These are phyloP conservation scores for Solanum okadae DNA, from an alignment of 257 asterid species.

Conservation along the genomic window DNA sequence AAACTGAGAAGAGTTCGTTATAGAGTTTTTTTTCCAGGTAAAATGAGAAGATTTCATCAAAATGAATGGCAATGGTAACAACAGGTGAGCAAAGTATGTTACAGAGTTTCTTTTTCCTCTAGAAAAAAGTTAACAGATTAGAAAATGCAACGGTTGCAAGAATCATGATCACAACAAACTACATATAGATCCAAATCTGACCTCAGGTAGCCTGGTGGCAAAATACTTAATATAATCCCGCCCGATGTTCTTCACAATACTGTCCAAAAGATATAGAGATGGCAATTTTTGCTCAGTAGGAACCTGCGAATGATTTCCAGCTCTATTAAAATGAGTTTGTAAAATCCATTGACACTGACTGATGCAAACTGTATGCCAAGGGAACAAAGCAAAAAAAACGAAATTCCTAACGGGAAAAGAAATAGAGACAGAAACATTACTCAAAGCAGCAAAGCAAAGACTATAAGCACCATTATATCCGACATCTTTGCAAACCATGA, in stretches of 20 bases:
- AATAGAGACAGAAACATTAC: neutral
- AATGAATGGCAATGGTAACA: neutral
- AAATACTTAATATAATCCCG: constrained; percentile 18
- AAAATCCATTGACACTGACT: neutral
- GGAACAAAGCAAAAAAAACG: neutral
- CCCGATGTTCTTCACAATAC: constrained; percentile 20
- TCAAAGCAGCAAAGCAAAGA: neutral
- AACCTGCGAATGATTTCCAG: constrained; percentile 5
- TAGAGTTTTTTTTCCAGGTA: neutral
- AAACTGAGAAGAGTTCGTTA: neutral
- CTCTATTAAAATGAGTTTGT: neutral
- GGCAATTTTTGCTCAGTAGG: constrained; percentile 15
- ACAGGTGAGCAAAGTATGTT: neutral
- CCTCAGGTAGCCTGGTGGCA: constrained; percentile 13
- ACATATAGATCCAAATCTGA: neutral
- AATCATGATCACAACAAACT: neutral
- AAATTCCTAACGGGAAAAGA: neutral
- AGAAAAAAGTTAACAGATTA: neutral
- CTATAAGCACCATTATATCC: neutral
- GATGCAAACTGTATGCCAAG: neutral
- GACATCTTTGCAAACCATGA: neutral
- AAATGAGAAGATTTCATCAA: neutral
- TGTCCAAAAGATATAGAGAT: constrained; percentile 15
- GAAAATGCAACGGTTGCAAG: neutral
- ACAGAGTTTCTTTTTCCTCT: neutral